Evolutionary conservation across 306 rosid species (phyloP), one percentile per base, ranked within the genome.

Genomic region (Luffa acutangula): DNA sequence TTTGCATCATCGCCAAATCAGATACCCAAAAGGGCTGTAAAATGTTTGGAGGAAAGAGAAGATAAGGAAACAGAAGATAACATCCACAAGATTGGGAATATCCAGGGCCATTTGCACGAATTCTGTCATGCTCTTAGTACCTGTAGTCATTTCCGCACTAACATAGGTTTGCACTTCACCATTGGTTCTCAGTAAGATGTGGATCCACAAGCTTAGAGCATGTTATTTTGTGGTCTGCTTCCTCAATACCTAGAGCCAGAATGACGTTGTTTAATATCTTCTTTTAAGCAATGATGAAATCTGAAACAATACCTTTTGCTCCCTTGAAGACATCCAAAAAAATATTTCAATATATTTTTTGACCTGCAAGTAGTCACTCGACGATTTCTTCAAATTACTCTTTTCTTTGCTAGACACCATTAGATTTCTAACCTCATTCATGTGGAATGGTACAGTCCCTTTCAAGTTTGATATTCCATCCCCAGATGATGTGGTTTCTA

Each of bases 381-480:
- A 42, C 15, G 10, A 34, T 60, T 31, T 60, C 67, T 60, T 60
- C 13, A 66, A 66, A 37, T 11, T 43, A 42, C 36, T 69, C 75
- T 70, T 70, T 70, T 20, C 12, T n/a, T 70, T 70, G 8, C 14
- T 70, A 41, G 45, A 20, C 36, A 69, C 20, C 54, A 43, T n/a
- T 42, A 75, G 72, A 81, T 81, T 43, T 82, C 83, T 88, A 84
- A 87, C 76, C 34, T 78, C 59, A 48, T 36, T 82, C 84, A 56
- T 62, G 51, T 76, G 81, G 46, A 52, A 63, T 84, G 76, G 45
- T 56, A 52, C 97, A 95, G 98, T 81, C 84, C 87, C 97, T 75
- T 92, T 95, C 97, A 90, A 91, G 89, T 95, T 92, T 77, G 87
- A 92, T 77, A 85, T 77, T 87, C 98, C 97, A 80, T 95, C 98